Percentiles rank a stretch among this genome's conserved stretches.
Evolutionary conservation across 2,329 filamentous ascomycete genomes (phyloP).

Genomic region (Pseudogymnoascus destructans): DNA sequence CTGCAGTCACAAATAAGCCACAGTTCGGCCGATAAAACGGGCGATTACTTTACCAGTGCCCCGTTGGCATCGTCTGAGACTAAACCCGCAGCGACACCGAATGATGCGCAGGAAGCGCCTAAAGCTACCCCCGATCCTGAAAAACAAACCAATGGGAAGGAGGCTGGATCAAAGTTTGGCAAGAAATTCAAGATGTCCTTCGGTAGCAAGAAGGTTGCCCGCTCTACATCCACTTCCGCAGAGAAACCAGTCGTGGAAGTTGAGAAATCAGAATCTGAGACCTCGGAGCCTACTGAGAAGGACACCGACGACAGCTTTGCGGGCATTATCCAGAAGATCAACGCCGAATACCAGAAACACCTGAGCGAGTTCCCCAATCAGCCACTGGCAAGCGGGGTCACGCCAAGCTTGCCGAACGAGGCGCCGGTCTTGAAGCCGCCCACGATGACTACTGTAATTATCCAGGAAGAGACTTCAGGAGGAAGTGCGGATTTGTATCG

Average conservation of each 20-base stretch:
- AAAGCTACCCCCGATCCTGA: slow-evolving; percentile 40
- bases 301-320: slow-evolving; percentile 63
- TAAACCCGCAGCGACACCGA: slow-evolving; percentile 34
- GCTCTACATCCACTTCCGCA: slow-evolving; percentile 50
- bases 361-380: slow-evolving; percentile 41
- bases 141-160: slow-evolving; percentile 49
- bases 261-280: slow-evolving; percentile 44
- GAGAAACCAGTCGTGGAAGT: slow-evolving; percentile 64
- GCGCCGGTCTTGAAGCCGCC: slow-evolving; percentile 67
- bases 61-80: slow-evolving; percentile 36
- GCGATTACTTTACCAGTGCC: slow-evolving; percentile 66
- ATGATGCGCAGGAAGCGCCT: slow-evolving; percentile 31
- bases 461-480: slow-evolving; percentile 55
- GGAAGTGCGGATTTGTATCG: slow-evolving; percentile 77
- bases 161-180: slow-evolving; percentile 52
- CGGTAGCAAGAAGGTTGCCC: slow-evolving; percentile 70
- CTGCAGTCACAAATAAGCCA: slow-evolving; percentile 42
- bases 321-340: slow-evolving; percentile 60
- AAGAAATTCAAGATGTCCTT: slow-evolving; percentile 72
- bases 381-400: slow-evolving; percentile 47
- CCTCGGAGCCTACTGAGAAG: slow-evolving; percentile 53
- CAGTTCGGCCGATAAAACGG: slow-evolving; percentile 45
- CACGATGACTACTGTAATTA: slow-evolving; percentile 50
- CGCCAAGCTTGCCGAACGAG: slow-evolving; percentile 57
- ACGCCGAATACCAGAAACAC: slow-evolving; percentile 58